phyloP scores from a whole-genome alignment of 106 monocot genomes.

The Narthecium ossifragum region DNA sequence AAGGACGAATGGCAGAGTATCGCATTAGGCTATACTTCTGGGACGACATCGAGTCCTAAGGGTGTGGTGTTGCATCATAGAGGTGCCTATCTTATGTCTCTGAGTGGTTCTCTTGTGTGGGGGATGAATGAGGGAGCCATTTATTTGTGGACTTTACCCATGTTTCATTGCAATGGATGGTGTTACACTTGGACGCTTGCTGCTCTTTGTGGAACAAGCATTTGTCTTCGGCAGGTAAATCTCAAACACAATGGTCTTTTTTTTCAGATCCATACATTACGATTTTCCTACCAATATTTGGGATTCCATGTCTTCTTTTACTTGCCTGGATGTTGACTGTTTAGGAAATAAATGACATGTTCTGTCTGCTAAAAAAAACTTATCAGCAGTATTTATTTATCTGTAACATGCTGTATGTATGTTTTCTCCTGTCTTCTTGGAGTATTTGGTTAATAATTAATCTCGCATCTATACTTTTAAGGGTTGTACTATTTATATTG shows the following conservation, averaged over 20 bases:
- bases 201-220: constrained; percentile 82
- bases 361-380: too few relatives aligned
- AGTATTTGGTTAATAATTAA: too few relatives aligned
- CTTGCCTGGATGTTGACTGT: not conserved
- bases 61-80: constrained; percentile 92
- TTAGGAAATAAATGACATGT: too few relatives aligned
- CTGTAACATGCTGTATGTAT: too few relatives aligned
- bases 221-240: constrained; percentile 90
- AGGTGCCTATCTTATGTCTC: constrained; percentile 90
- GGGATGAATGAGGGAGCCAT: constrained; percentile 77
- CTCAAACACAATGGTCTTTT: too few relatives aligned
- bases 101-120: constrained; percentile 73
- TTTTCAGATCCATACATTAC: too few relatives aligned
- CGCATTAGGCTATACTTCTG: constrained; percentile 93
- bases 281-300: too few relatives aligned
- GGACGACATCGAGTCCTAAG: constrained; percentile 91
- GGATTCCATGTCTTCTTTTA: not conserved
- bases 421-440: too few relatives aligned
- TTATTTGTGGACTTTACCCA: constrained; percentile 89
- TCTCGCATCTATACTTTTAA: too few relatives aligned
- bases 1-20: constrained; percentile 98
- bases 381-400: too few relatives aligned
- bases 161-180: constrained; percentile 99
- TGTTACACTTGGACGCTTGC: constrained; percentile 83
- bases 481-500: too few relatives aligned